phyloP scores from a whole-genome alignment of 495 filamentous ascomycete genomes.

The Rusavskia elegans region DNA sequence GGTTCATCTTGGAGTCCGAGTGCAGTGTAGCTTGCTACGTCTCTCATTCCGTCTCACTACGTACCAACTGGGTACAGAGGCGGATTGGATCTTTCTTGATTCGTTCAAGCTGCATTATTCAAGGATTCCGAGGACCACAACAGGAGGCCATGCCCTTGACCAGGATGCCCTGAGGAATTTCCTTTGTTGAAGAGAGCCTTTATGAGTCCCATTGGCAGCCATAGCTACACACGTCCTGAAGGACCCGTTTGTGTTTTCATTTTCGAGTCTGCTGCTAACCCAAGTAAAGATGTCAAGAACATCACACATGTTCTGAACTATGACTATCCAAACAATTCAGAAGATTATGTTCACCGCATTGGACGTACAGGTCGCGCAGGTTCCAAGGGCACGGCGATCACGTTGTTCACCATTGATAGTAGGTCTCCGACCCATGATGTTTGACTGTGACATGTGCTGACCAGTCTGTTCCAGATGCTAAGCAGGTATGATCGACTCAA shows the following conservation, averaged over 20 bases:
- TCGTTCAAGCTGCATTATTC: constrained; percentile 48
- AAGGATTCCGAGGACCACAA: constrained; percentile 59
- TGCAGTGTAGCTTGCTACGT: constrained; percentile 60
- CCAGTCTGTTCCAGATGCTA: constrained; percentile 48
- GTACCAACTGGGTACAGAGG: constrained; percentile 56
- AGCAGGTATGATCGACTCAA: constrained; percentile 32
- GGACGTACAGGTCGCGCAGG: constrained; percentile 88
- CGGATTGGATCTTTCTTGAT: constrained; percentile 61
- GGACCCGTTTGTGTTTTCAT: constrained; percentile 34
- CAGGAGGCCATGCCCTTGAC: constrained; percentile 41
- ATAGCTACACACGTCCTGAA: constrained; percentile 42
- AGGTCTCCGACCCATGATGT: constrained; percentile 25
- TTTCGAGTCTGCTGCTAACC: constrained; percentile 60
- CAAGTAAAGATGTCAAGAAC: constrained; percentile 93
- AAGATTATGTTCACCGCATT: constrained; percentile 97
- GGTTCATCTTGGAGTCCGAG: constrained; percentile 73
- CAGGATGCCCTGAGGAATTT: constrained; percentile 30
- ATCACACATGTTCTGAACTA: constrained; percentile 99
- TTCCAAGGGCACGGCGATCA: constrained; percentile 76
- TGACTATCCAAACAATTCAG: constrained; percentile 99
- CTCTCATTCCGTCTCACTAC: constrained; percentile 56
- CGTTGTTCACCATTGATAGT: constrained; percentile 97
- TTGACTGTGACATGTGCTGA: constrained; percentile 16
- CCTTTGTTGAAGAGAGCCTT: constrained; percentile 41
- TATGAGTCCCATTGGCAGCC: constrained; percentile 54